Base-by-base conservation (phyloP, 2,329 filamentous ascomycete species). In the Cercospora brassicicola region DNA sequence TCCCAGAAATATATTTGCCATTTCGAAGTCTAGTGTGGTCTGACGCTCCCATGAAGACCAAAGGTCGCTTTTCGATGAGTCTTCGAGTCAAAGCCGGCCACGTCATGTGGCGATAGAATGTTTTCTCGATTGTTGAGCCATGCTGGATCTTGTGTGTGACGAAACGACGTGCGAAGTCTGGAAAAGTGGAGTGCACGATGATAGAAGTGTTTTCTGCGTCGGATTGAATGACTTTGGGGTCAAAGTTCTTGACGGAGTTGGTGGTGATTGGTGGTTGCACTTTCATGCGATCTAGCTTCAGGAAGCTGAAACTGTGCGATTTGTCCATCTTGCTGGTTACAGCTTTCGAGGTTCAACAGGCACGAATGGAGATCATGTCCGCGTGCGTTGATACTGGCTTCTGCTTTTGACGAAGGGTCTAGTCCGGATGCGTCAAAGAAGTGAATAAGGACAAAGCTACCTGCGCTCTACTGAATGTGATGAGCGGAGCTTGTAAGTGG, bases 21-120 rank as follows among this genome's bases (percentile, higher is more conserved):
- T 75, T 66, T 9, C 77, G 76, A 2, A 78, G 70, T 2, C 76
- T 36, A 0, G 77, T 79, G 62, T 68, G 62, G 67, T 78, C 77
- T 6, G 9, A 20, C 0, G 26, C 8, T 13, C 68, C 71, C 69
- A 77, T 71, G 71, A 77, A 79, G 13, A 72, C 70, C 4, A 78
- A 69, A 4, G 76, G 73, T 0, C 77, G 72, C 30, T 76, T 73
- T 6, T 71, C 67, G 57, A 79, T 71, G 31, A 79, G 71, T n/a
- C 77, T 72, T 10, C 69, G 59, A 2, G 73, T 68, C 18, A 74
- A 69, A 20, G 72, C 55, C 39, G 68, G 65, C 71, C 72, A 73
- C 8, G 72, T 68, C 59, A 74, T 66, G 26, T 39, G 48, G 6
- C 63, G 30, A 70, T 79, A 78, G 53, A 78, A 71, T 0, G 33